Base-by-base conservation (phyloP, 2,329 filamentous ascomycete species). In the Lasiodiplodia sp. region DNA sequence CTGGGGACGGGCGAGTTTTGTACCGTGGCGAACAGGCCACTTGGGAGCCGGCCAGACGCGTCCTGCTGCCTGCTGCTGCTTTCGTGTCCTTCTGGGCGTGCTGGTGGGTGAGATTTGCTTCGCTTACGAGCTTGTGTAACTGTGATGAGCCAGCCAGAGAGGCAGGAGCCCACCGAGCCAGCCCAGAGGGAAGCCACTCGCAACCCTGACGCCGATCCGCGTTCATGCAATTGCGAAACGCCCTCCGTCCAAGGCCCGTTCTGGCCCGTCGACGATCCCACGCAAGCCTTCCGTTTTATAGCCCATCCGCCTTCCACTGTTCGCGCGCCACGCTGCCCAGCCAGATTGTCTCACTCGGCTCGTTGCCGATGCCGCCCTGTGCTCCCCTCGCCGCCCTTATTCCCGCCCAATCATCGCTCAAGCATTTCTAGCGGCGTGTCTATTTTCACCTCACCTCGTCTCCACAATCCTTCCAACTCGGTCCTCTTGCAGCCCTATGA, bases 161-260 rank as follows among this genome's bases (percentile, higher is more conserved):
- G 44, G 60, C 60, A 63, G 44, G 60, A 51, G 44, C 60, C 60
- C 60, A 63, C 60, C 25, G 44, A 23, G 28, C 60, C 60, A 52
- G 44, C 34, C 16, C 38, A 18, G 28, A 37, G 60, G 28, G 16
- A 63, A 63, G 40, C 60, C 44, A 63, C 60, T 49, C 4, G 18
- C 38, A 52, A 8, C 58, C 60, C 60, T 52, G 58, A 25, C 60
- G 60, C n/a, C 21, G 60, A 63, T 63, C 40, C 60, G 44, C 25
- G 60, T 63, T 63, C 60, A 63, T 63, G 60, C 60, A 63, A 63
- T 44, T 63, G 31, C 57, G 57, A 63, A 63, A 52, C 60, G 25
- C 21, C 44, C 12, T 10, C 12, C 60, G 18, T 49, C 57, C 57
- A 18, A 21, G 38, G 57, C 57, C 57, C 57, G 40, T 47, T 63